These are phyloP conservation scores for Leptographium wingfieldii DNA, from an alignment of 2,329 filamentous ascomycete genomes.

Conservation along the genomic window DNA sequence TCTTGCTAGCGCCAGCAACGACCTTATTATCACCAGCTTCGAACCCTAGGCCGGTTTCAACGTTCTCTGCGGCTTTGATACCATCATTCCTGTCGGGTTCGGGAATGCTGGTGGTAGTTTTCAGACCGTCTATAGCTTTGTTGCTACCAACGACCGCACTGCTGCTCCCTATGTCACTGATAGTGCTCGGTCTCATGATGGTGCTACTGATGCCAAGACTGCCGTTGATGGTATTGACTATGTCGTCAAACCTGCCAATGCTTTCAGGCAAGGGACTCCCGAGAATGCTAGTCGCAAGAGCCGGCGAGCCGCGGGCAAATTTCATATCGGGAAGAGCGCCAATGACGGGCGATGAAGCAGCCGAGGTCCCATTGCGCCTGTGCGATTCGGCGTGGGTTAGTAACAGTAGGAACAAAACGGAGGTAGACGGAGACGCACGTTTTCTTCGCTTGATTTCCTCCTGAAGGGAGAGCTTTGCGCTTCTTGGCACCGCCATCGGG, in stretches of 20 bases:
- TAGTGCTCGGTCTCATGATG: background rate
- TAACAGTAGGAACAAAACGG: conserved; percentile 15
- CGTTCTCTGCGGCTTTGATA: background rate
- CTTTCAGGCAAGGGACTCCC: background rate
- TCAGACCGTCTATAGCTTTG: background rate
- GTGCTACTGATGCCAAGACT: background rate
- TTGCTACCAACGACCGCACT: background rate
- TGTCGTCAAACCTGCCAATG: background rate
- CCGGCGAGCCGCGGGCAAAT: conserved; percentile 43
- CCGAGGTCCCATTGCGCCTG: conserved; percentile 34
- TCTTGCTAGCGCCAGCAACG: background rate
- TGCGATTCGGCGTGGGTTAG: conserved; percentile 7
- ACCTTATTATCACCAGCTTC: background rate
- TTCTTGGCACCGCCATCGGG: conserved; percentile 57
- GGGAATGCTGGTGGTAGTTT: background rate
- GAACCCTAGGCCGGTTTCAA: background rate
- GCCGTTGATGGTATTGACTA: background rate
- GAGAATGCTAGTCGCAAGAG: conserved; percentile 28
- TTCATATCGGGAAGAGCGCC: conserved; percentile 53
- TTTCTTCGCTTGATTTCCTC: conserved; percentile 64
- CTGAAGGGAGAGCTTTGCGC: conserved; percentile 50
- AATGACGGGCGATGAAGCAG: conserved; percentile 64
- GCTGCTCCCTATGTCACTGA: background rate
- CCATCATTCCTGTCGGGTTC: background rate
- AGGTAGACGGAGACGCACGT: conserved; percentile 36